Conservation (phyloP, 1,284 basidiomycete species). For the Fistulinella cinereoalba region DNA sequence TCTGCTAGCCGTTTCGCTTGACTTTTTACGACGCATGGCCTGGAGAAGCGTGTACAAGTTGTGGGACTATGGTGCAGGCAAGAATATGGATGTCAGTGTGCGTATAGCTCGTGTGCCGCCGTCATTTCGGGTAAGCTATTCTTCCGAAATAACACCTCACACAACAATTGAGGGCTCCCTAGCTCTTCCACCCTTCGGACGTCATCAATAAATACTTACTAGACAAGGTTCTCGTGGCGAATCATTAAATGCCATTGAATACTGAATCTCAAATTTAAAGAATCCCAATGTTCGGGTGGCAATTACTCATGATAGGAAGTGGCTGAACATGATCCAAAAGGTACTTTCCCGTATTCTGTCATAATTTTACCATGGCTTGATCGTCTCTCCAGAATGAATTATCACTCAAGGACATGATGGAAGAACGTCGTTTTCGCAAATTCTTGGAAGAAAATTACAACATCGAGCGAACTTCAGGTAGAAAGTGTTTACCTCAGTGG, state of each 20-base stretch:
- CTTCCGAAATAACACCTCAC: not conserved
- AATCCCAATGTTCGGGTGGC: not conserved
- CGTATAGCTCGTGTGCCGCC: not conserved
- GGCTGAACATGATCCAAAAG: not conserved
- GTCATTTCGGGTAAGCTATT: not conserved
- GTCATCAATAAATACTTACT: not conserved
- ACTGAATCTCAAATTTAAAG: not conserved
- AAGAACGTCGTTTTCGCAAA: not conserved
- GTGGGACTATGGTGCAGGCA: no score
- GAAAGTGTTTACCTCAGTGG: no score
- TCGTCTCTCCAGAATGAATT: not conserved
- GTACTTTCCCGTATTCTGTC: not conserved
- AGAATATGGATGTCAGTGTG: not conserved
- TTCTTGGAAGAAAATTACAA: not conserved
- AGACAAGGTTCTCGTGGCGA: not conserved
- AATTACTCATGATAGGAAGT: not conserved
- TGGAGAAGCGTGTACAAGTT: no score
- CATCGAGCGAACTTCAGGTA: no score
- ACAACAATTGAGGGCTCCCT: not conserved
- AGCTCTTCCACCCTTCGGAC: not conserved
- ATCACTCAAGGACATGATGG: not conserved
- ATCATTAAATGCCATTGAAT: not conserved
- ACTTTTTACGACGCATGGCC: no score
- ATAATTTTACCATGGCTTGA: not conserved
- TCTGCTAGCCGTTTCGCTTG: not conserved